Conservation (phyloP, 352 stramenopile species). For the Phytophthora hibernalis region DNA sequence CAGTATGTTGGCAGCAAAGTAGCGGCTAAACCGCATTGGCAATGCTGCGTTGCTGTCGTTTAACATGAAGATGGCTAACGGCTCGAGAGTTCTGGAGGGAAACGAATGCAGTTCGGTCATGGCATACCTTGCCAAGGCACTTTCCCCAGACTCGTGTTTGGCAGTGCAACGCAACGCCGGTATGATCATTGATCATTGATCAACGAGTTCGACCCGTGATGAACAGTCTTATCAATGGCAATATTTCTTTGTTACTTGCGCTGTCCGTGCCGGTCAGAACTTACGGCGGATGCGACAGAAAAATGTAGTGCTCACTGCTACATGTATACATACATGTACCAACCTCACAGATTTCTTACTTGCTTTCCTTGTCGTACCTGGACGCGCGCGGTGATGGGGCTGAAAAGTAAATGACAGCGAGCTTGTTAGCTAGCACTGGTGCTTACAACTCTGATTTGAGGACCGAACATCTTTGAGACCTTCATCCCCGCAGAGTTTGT, state of each 20-base stretch:
- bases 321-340: not conserved
- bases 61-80: not conserved
- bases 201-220: too few species aligned
- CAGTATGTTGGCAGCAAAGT: too few species aligned
- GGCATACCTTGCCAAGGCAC: not conserved
- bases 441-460: conserved; percentile 10
- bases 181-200: too few species aligned
- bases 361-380: not conserved
- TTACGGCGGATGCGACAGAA: too few species aligned
- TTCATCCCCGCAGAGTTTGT: not conserved
- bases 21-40: too few species aligned
- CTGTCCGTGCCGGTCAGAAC: too few species aligned
- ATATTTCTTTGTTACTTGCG: too few species aligned
- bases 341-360: not conserved
- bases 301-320: too few species aligned
- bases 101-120: not conserved
- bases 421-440: not conserved
- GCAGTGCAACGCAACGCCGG: too few species aligned
- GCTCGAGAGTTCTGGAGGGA: too few species aligned
- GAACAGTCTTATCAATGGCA: too few species aligned
- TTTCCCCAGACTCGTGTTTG: too few species aligned
- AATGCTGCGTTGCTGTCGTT: not conserved
- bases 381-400: not conserved
- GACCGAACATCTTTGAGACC: conserved; percentile 1
- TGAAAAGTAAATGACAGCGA: not conserved